These are phyloP conservation scores for Torulaspora globosa DNA, from an alignment of 1,139 yeast species.

Conservation along the genomic window DNA sequence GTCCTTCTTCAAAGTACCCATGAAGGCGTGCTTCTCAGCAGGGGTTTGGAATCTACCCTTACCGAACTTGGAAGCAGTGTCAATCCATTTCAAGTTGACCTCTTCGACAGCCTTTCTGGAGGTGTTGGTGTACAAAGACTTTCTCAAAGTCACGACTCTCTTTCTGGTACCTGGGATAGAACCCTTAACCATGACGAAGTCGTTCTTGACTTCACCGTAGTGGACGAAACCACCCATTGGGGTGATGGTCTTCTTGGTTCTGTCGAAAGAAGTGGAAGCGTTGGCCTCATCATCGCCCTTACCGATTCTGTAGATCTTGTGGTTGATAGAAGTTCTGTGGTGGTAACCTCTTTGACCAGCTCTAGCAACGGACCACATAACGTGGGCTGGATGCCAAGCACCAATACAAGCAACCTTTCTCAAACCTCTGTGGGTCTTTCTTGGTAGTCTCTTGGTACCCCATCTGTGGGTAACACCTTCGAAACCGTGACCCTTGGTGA, in stretches of 20 bases:
- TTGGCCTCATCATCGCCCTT: constrained; percentile 89
- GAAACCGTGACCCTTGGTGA: constrained; percentile 99
- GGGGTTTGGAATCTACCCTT: constrained; percentile 99
- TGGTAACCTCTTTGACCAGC: constrained; percentile 99
- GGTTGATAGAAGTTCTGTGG: constrained; percentile 99
- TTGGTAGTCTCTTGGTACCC: constrained; percentile 99
- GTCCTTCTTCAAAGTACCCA: constrained; percentile 99
- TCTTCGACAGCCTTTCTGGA: constrained; percentile 96
- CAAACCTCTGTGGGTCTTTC: constrained; percentile 99
- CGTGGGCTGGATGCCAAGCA: constrained; percentile 99
- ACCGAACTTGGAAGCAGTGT: constrained; percentile 99
- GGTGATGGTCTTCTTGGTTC: constrained; percentile 98
- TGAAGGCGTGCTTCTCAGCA: constrained; percentile 99
- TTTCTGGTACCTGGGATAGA: constrained; percentile 99
- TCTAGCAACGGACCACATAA: constrained; percentile 99
- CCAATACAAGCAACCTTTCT: constrained; percentile 99
- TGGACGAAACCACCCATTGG: constrained; percentile 99
- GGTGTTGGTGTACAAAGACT: constrained; percentile 96
- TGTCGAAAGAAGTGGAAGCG: constrained; percentile 97
- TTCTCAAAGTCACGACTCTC: constrained; percentile 99
- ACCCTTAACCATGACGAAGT: constrained; percentile 96
- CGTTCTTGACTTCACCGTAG: constrained; percentile 98
- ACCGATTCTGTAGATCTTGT: constrained; percentile 99
- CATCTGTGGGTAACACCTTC: constrained; percentile 99
- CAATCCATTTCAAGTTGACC: constrained; percentile 98